These are phyloP conservation scores for Ceratocystis variospora DNA, from an alignment of 2,329 filamentous ascomycete species.

Conservation along the genomic window DNA sequence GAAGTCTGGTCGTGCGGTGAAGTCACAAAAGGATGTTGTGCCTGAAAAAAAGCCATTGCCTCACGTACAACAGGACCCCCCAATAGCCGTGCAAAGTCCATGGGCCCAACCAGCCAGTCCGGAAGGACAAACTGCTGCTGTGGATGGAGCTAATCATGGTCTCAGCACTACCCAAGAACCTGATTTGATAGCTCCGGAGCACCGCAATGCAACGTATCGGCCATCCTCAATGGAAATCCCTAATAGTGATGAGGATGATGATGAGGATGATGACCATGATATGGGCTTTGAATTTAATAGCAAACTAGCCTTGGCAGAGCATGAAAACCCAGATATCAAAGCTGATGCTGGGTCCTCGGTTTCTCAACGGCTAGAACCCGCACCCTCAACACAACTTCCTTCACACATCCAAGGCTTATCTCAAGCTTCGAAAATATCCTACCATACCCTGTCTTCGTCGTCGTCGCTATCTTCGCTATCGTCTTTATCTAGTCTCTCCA, in stretches of 20 bases:
- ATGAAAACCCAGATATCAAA: background rate
- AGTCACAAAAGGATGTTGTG: background rate
- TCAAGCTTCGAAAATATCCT: background rate
- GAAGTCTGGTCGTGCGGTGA: background rate
- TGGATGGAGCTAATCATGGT: background rate
- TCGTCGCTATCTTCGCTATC: background rate
- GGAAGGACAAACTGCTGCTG: too few species aligned
- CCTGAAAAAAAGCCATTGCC: background rate
- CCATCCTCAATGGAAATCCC: conserved; percentile 16
- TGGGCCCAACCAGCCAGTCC: background rate
- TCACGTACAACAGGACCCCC: background rate
- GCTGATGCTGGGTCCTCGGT: background rate
- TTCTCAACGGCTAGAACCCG: background rate
- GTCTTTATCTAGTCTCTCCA: background rate
- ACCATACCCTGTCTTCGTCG: background rate
- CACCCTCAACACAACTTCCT: background rate
- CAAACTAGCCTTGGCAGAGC: background rate
- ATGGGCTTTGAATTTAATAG: background rate
- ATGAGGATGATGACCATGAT: background rate
- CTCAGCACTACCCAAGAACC: background rate
- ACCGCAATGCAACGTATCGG: background rate
- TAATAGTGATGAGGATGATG: conserved; percentile 13
- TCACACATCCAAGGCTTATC: background rate
- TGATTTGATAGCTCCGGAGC: too few species aligned
- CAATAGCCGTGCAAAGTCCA: background rate